Evolutionary conservation across 768 basidiomycete genomes (phyloP), one percentile per base, ranked within the genome.

Genomic region (Ramaria sp.): DNA sequence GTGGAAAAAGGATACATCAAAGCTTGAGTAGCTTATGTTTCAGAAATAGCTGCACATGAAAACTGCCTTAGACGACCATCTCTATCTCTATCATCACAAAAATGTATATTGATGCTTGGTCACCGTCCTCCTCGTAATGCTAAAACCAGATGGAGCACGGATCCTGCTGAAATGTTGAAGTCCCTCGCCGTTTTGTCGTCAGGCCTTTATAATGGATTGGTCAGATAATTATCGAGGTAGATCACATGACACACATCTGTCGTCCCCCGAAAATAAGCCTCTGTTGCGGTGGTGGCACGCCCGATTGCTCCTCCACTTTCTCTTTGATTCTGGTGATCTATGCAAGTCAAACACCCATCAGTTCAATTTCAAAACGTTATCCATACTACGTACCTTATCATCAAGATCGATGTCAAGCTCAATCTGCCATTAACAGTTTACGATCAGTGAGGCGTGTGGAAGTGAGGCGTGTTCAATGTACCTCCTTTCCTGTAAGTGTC

Each of bases 401-500:
- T 89, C 88, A 15, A 77, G 71, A 68, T 95, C 92, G 67, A 96
- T 90, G 73, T 96, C 92, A 59, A 98, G 79, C 69, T 98, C 95
- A 68, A 96, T 93, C 94, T 81, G 56, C 16, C 7, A 1, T 10
- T 18, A 9, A 24, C 48, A 22, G 32, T n/a, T 38, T 24, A 43
- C 13, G 49, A 34, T 27, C 28, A 50, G 12, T 15, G 24, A 45
- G 49, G n/a, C 5, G 8, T 4, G 1, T 10, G 42, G 22, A 12
- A 38, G 27, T 20, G 20, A 18, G 15, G 20, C 37, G 18, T 49
- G 49, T 28, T 28, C 28, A 43, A 55, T 16, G 9, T 24, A 93
- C 95, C 83, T 97, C 95, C 71, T 96, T 97, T 58, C 95, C 95
- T 47, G 95, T 98, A 39, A 98, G 78, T 45, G 92, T 95, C 93